Conservation (phyloP, 2,329 filamentous ascomycete genomes). For the Colletotrichum higginsianum region DNA sequence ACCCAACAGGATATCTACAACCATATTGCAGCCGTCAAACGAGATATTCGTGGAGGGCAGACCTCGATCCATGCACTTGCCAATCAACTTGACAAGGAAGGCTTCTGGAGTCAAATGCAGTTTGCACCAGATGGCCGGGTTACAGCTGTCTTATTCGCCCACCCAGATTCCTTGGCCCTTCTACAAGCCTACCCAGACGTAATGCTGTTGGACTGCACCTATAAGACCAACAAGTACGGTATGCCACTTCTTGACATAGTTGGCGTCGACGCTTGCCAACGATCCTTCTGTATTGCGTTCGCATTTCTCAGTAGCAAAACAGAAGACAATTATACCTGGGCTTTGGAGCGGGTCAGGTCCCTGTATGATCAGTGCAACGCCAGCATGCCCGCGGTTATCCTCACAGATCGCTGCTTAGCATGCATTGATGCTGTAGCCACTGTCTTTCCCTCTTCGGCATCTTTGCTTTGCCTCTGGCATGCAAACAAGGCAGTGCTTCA, state of each 20-base stretch:
- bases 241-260: conserved; percentile 42
- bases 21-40: conserved; percentile 37
- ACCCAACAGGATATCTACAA: conserved; percentile 46
- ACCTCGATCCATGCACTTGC: conserved; percentile 45
- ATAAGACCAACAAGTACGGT: conserved; percentile 46
- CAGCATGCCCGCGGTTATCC: conserved; percentile 41
- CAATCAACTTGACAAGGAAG: conserved; percentile 43
- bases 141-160: conserved; percentile 45
- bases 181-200: conserved; percentile 44
- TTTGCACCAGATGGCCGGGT: conserved; percentile 39
- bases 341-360: conserved; percentile 42
- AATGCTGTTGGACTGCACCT: conserved; percentile 45
- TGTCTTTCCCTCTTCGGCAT: conserved; percentile 34
- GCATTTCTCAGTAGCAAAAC: conserved; percentile 43
- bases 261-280: conserved; percentile 42
- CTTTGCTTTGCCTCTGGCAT: conserved; percentile 44
- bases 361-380: conserved; percentile 41
- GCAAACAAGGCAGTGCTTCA: conserved; percentile 43
- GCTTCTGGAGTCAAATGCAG: conserved; percentile 44
- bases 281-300: conserved; percentile 46
- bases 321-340: conserved; percentile 45
- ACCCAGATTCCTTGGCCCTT: conserved; percentile 45
- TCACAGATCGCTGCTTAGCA: conserved; percentile 45
- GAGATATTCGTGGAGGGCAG: conserved; percentile 40
- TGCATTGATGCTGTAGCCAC: conserved; percentile 40